A percentile compares a stretch with the other conserved stretches of the same genome.
These are phyloP conservation scores for Cadophora malorum DNA, from an alignment of 2,329 filamentous ascomycete species.

Conservation along the genomic window DNA sequence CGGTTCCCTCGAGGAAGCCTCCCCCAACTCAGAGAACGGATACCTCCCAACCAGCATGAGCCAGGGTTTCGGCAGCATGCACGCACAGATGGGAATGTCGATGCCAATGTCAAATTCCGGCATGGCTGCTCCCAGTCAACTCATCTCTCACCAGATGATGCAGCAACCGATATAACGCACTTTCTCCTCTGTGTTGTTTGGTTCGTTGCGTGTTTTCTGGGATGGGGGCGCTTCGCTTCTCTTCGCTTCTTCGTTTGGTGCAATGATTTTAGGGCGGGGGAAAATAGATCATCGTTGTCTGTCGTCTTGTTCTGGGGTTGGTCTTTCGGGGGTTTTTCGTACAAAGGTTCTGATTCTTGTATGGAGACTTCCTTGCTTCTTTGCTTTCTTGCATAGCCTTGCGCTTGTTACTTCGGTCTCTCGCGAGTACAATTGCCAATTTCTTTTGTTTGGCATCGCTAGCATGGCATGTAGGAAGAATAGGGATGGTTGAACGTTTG, in stretches of 20 bases:
- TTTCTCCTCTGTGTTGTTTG: slow-evolving; percentile 18
- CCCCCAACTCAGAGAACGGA: slow-evolving; percentile 72
- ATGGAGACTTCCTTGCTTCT: slow-evolving; percentile 28
- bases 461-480: slow-evolving; percentile 10
- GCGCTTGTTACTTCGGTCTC: slow-evolving; percentile 30
- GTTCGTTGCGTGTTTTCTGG: too few relatives aligned
- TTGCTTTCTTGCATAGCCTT: slow-evolving; percentile 41
- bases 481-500: background rate
- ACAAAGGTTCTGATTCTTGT: slow-evolving; percentile 32
- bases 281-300: slow-evolving; percentile 21
- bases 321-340: background rate
- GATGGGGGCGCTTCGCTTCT: slow-evolving; percentile 22
- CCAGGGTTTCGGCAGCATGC: slow-evolving; percentile 22
- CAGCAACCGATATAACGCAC: slow-evolving; percentile 44
- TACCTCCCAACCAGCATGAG: slow-evolving; percentile 54
- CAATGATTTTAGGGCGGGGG: slow-evolving; percentile 1
- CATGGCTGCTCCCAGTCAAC: slow-evolving; percentile 48
- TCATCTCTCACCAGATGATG: slow-evolving; percentile 47
- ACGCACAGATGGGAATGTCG: slow-evolving; percentile 38
- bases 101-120: slow-evolving; percentile 41
- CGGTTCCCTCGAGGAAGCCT: slow-evolving; percentile 79
- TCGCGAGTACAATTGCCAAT: slow-evolving; percentile 7
- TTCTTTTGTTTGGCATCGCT: slow-evolving; percentile 21
- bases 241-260: slow-evolving; percentile 21
- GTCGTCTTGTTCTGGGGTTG: too few relatives aligned